phyloP scores from a whole-genome alignment of 2,329 filamentous ascomycete species.

The Claviceps sp. region DNA sequence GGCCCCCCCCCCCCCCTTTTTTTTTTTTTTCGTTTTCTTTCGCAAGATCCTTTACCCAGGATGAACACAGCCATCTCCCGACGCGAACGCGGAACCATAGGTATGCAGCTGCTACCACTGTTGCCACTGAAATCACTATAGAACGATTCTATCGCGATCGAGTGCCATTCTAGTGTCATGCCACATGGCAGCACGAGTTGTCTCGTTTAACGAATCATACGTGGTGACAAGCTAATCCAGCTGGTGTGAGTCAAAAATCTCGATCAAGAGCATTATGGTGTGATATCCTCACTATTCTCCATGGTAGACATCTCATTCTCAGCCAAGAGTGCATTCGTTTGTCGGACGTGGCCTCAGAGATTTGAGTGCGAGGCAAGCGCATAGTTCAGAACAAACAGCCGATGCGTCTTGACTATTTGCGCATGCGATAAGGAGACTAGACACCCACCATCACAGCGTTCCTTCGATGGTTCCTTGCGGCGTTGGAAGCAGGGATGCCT shows the following conservation, averaged over 20 bases:
- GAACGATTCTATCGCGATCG: too few species aligned
- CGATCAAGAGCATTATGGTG: too few species aligned
- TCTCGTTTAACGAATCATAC: slow-evolving; percentile 35
- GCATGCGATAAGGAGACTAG: slow-evolving; percentile 36
- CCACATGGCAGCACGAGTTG: slow-evolving; percentile 26
- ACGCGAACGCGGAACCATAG: too few species aligned
- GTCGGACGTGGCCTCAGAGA: slow-evolving; percentile 43
- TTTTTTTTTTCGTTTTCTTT: too few species aligned
- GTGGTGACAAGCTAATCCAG: slow-evolving; percentile 36
- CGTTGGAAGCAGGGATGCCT: slow-evolving; percentile 34
- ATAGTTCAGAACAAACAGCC: slow-evolving; percentile 41
- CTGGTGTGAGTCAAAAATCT: slow-evolving; percentile 19
- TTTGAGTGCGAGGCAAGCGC: slow-evolving; percentile 36
- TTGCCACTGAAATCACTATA: too few species aligned
- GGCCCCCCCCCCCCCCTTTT: too few species aligned
- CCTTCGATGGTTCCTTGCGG: slow-evolving; percentile 47
- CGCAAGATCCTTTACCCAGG: too few species aligned
- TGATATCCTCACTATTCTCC: slow-evolving; percentile 15
- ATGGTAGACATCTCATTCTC: slow-evolving; percentile 33
- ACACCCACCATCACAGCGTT: slow-evolving; percentile 29
- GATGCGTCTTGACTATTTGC: slow-evolving; percentile 36
- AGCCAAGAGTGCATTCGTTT: slow-evolving; percentile 46
- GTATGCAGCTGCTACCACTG: too few species aligned
- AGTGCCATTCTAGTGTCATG: slow-evolving; percentile 20
- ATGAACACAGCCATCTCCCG: too few species aligned